Evolutionary conservation across 176 grass and related monocot species (phyloP).

Genomic region (Poa pratensis): DNA sequence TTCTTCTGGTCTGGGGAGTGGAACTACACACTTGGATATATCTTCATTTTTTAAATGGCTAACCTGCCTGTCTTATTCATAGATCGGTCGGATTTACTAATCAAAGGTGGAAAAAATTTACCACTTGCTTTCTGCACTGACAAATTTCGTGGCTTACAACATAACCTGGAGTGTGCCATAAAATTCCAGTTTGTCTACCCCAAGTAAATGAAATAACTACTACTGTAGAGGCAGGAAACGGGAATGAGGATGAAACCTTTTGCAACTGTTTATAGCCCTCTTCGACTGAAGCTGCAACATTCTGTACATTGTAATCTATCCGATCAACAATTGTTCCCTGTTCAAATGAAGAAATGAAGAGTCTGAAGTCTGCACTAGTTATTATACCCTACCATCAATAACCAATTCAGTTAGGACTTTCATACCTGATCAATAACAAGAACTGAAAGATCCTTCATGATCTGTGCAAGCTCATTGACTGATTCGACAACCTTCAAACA

Average conservation of each 20-base stretch:
- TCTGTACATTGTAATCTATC: conserved; percentile 94
- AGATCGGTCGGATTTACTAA: neutral
- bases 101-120: neutral
- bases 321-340: conserved; percentile 95
- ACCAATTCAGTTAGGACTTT: conserved; percentile 27
- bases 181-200: conserved; percentile 7
- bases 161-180: neutral
- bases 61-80: conserved; percentile 1
- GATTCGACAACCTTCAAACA: conserved; percentile 89
- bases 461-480: conserved; percentile 96
- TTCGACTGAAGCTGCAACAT: conserved; percentile 83
- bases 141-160: neutral
- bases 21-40: neutral
- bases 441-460: conserved; percentile 99
- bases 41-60: neutral
- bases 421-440: conserved; percentile 97
- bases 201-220: neutral
- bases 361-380: conserved; percentile 25
- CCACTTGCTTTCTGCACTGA: neutral
- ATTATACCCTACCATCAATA: conserved; percentile 19
- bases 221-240: neutral
- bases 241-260: conserved; percentile 57
- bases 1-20: neutral
- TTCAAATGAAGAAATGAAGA: conserved; percentile 37
- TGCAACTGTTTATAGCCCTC: conserved; percentile 90